Conservation (phyloP, 1,284 basidiomycete species). For the Erythrobasidium hasegawianum region DNA sequence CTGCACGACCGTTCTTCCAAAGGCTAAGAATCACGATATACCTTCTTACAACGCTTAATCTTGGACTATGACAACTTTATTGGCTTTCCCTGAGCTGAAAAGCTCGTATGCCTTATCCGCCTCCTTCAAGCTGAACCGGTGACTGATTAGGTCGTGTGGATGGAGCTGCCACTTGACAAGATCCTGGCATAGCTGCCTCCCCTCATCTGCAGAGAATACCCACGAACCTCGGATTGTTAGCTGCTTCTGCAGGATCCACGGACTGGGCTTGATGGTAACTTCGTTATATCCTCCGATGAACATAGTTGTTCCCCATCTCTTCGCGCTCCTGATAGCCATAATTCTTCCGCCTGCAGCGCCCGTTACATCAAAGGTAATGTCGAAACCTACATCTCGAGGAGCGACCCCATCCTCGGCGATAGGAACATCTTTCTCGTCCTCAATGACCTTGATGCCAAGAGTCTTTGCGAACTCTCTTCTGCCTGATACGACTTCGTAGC, state of each 20-base stretch:
- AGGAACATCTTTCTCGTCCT: conserved; percentile 14
- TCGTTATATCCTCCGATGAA: conserved; percentile 24
- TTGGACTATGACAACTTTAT: conserved; percentile 23
- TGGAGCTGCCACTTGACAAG: conserved; percentile 27
- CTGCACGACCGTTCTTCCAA: no score
- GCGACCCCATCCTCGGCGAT: conserved; percentile 26
- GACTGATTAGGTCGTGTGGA: conserved; percentile 16
- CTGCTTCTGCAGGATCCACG: conserved; percentile 28
- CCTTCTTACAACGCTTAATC: no score
- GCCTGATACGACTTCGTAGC: conserved; percentile 14
- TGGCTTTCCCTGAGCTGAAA: conserved; percentile 14
- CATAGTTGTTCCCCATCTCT: conserved; percentile 29
- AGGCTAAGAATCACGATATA: no score
- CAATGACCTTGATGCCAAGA: conserved; percentile 25
- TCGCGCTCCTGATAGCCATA: conserved; percentile 12
- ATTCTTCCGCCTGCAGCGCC: conserved; percentile 15
- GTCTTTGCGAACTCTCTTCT: conserved; percentile 21
- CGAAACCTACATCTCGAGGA: conserved; percentile 22
- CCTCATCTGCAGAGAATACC: conserved; percentile 25
- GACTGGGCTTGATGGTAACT: conserved; percentile 12
- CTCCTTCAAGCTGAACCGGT: conserved; percentile 7
- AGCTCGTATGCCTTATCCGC: conserved; percentile 15
- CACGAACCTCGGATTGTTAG: conserved; percentile 15
- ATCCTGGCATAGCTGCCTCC: conserved; percentile 19
- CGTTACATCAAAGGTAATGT: conserved; percentile 24